Base-by-base conservation (phyloP, 148 eudicot genomes). In the Spergularia marina region DNA sequence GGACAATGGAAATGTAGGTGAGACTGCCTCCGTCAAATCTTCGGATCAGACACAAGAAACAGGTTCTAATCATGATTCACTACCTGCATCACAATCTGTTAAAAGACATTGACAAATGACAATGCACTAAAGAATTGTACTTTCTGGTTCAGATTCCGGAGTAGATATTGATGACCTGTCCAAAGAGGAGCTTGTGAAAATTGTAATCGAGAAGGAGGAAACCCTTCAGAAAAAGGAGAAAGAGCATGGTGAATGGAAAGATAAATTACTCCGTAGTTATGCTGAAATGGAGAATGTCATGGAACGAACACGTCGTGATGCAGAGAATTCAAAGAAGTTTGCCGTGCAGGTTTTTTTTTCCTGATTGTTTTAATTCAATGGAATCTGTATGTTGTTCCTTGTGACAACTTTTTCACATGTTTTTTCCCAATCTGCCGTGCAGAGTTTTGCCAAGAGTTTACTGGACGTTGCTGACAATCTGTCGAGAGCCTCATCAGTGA, bases 381-480 rank as follows among this genome's bases (percentile, higher is more conserved):
- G 61, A 47, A 20, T 70, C 17, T 79, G 13, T 36, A 23, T 34
- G 59, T 67, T 61, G 23, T 67, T 65, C 61, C 49, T 25, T 69
- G 13, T 67, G 65, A 52, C 40, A 52, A 16, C 25, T 49, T 51
- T 71, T 71, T 76, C 41, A 47, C 65, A 21, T 76, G 30, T 51
- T 30, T 57, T 21, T 36, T 10, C 14, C 60, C 18, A 55, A 40
- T 74, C 25, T 80, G 74, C 41, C 30, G 23, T 82, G 86, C 92
- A 95, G 99, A 84, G 80, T 83, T 95, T 95, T 80, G 97, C 96
- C 39, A 95, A 92, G 84, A 82, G 89, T 74, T 87, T 95, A 74
- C 68, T 95, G 84, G 97, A 89, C 87, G 99, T 95, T 84, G 96
- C 97, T 60, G 99, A 95, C 81, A 95, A 95, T 81, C 83, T 95